A percentile compares a stretch with the other conserved stretches of the same genome.
phyloP scores from a whole-genome alignment of 2,329 filamentous ascomycete genomes.

The Aureobasidium lini region DNA sequence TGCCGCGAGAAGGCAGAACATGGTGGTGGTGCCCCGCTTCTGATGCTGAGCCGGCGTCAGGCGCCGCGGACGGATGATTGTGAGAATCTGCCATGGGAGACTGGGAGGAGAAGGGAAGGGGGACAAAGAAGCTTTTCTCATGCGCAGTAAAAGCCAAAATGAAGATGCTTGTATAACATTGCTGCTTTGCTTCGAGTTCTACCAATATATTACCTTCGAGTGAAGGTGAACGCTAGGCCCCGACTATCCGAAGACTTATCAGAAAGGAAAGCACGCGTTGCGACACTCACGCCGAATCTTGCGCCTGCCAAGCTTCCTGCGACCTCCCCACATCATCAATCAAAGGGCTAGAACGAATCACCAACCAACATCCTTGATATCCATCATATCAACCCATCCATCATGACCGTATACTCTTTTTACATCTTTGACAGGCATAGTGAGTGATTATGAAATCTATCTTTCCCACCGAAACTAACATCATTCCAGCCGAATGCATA shows the following conservation, averaged over 20 bases:
- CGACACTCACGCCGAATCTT: background rate
- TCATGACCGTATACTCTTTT: slow-evolving; percentile 93
- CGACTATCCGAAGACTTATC: slow-evolving; percentile 4
- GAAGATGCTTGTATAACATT: slow-evolving; percentile 9
- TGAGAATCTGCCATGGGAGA: slow-evolving; percentile 6
- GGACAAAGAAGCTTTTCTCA: background rate
- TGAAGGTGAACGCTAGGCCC: slow-evolving; percentile 1
- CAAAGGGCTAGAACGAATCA: slow-evolving; percentile 8
- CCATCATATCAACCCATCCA: slow-evolving; percentile 19
- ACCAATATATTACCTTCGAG: background rate
- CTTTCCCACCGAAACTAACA: background rate
- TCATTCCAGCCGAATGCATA: slow-evolving; percentile 77
- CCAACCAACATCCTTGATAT: background rate
- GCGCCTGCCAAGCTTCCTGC: slow-evolving; percentile 7
- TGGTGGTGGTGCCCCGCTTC: slow-evolving; percentile 22
- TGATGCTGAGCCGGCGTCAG: background rate
- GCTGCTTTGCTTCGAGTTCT: background rate
- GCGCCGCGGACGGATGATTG: background rate
- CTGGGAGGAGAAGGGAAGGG: background rate
- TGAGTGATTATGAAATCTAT: slow-evolving; percentile 35
- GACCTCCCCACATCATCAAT: background rate
- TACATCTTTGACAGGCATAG: slow-evolving; percentile 99
- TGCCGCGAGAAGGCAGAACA: slow-evolving; percentile 40
- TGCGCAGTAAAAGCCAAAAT: slow-evolving; percentile 1
- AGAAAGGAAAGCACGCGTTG: background rate